Evolutionary conservation across 2,329 filamentous ascomycete species (phyloP), one percentile per base, ranked within the genome.

Genomic region (Tolypocladium sp.): DNA sequence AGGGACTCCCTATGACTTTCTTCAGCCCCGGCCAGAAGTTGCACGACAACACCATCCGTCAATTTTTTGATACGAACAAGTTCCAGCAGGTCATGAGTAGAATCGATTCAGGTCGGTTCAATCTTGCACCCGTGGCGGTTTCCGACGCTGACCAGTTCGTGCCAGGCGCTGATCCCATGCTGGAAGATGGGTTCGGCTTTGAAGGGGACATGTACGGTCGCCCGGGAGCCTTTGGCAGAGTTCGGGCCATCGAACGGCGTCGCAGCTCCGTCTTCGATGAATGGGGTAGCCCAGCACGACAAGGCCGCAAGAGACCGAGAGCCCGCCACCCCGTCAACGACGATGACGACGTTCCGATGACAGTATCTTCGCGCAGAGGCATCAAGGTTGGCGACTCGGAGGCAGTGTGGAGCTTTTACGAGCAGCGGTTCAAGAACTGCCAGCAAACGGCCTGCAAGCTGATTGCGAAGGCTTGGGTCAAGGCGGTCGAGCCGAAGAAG

Each of bases 401-500:
- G 2, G 79, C 79, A 2, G 76, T 89, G 2, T 81, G 80, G 73
- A 76, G 76, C 10, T 86, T 87, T 62, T 88, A 89, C 63, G 77
- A 82, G 55, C 77, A 80, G 46, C 76, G 84, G 1, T 85, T 91
- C 68, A 83, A 82, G 62, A 81, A 82, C 60, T 82, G 88, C 64
- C 88, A 91, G 66, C 89, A 92, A 65, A 81, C 84, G 2, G 82
- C 85, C 8, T 88, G 86, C 73, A 91, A 91, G 71, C 75, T 86
- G 33, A 85, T 91, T 57, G 85, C 85, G 40, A 92, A 91, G 69
- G 86, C 83, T 13, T 91, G 88, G 83, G 85, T 92, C 60, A 90
- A 90, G 67, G 79, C 84, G 2, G 83, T 91, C 2, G 87, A 89
- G 65, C 89, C 89, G 0, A 90, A 89, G 73, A 92, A 92, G 71